Conservation (phyloP, 352 stramenopile species). For the Phytophthora agathidicida region DNA sequence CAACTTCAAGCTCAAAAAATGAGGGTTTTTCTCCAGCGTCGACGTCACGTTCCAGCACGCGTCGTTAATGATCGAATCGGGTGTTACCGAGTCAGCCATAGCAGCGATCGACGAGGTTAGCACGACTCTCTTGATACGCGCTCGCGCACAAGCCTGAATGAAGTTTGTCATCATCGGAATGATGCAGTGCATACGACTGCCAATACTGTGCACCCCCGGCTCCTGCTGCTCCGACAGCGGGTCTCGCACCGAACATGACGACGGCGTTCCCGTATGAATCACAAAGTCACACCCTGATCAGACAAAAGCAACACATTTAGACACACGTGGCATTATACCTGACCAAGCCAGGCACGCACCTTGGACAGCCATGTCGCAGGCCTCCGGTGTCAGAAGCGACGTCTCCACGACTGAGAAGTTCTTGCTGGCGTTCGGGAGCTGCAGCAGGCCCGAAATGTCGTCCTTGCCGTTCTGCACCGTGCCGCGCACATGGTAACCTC, state of each 20-base stretch:
- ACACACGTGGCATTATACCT: not conserved
- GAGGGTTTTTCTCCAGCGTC: constrained; percentile 83
- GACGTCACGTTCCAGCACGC: constrained; percentile 88
- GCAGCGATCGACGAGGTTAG: constrained; percentile 87
- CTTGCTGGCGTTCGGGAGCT: constrained; percentile 70
- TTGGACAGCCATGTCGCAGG: constrained; percentile 88
- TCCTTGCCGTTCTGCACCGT: constrained; percentile 89
- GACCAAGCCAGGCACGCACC: constrained; percentile 25
- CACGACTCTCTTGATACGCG: constrained; percentile 83
- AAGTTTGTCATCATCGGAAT: constrained; percentile 94
- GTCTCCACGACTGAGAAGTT: constrained; percentile 90
- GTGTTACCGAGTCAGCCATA: constrained; percentile 81
- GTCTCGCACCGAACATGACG: constrained; percentile 87
- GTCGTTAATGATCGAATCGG: constrained; percentile 85
- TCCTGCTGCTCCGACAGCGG: constrained; percentile 86
- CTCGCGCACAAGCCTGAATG: constrained; percentile 83
- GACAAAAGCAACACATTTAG: constrained; percentile 4
- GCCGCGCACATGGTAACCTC: constrained; percentile 82
- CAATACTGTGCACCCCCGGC: constrained; percentile 87
- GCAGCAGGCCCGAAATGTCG: constrained; percentile 80
- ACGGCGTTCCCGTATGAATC: constrained; percentile 88
- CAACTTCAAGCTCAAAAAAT: constrained; percentile 89
- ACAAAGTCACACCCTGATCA: constrained; percentile 80
- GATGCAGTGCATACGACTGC: constrained; percentile 91
- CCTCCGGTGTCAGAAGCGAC: constrained; percentile 85